phyloP scores from a whole-genome alignment of 177 flowering plant species.

The Vitis hybrid region DNA sequence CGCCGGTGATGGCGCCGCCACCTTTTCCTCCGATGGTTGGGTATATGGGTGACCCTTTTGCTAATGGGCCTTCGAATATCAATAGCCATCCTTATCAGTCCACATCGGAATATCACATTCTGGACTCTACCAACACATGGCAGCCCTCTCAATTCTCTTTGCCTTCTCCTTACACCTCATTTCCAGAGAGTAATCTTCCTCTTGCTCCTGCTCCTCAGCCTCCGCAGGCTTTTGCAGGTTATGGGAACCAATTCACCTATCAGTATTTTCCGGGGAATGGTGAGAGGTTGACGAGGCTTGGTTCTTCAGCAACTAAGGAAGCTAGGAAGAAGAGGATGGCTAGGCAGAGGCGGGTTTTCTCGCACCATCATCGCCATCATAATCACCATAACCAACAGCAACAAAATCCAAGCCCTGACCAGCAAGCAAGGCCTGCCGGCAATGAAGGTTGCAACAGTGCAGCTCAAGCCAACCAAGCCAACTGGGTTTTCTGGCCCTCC shows the following conservation, averaged over 20 bases:
- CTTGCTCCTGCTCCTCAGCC: slow-evolving; percentile 9
- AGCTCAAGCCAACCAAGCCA: slow-evolving; percentile 26
- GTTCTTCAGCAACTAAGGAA: slow-evolving; percentile 87
- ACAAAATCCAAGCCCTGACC: slow-evolving; percentile 18
- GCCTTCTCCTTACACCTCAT: slow-evolving; percentile 19
- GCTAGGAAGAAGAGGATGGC: slow-evolving; percentile 99
- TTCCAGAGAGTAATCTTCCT: slow-evolving; percentile 21
- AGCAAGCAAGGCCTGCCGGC: slow-evolving; percentile 26
- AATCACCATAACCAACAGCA: slow-evolving; percentile 12
- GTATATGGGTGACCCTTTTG: slow-evolving; percentile 36
- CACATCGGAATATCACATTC: slow-evolving; percentile 19
- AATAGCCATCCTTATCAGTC: slow-evolving; percentile 15
- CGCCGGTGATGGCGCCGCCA: slow-evolving; percentile 2
- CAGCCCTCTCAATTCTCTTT: slow-evolving; percentile 16
- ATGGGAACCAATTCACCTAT: slow-evolving; percentile 30
- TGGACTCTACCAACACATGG: slow-evolving; percentile 29
- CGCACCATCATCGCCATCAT: slow-evolving; percentile 44
- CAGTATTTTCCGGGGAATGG: slow-evolving; percentile 31
- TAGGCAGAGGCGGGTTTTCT: slow-evolving; percentile 60
- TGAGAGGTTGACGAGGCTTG: slow-evolving; percentile 45
- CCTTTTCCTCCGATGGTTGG: slow-evolving; percentile 31
- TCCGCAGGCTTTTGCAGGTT: slow-evolving; percentile 19
- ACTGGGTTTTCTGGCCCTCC: slow-evolving; percentile 56
- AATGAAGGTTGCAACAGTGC: slow-evolving; percentile 23
- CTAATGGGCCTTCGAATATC: slow-evolving; percentile 13